These are phyloP conservation scores for Galerina marginata DNA, from an alignment of 768 basidiomycete species.

Conservation along the genomic window DNA sequence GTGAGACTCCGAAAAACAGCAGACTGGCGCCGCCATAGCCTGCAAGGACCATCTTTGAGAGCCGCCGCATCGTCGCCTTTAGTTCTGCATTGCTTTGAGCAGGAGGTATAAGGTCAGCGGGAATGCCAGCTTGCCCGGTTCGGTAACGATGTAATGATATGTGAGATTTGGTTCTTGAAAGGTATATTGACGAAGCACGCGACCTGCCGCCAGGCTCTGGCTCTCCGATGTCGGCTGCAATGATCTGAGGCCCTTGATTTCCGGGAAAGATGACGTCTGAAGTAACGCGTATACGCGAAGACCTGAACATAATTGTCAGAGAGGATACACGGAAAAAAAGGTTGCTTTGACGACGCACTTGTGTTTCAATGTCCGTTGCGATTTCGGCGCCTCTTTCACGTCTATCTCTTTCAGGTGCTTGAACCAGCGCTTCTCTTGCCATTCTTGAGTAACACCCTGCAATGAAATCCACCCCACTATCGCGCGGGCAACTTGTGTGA, in stretches of 20 bases:
- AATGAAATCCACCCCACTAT: conserved; percentile 82
- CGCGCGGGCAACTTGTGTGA: conserved; percentile 70
- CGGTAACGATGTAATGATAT: conserved; percentile 24
- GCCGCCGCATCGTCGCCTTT: conserved; percentile 72
- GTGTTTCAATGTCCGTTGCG: conserved; percentile 35
- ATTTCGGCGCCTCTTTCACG: conserved; percentile 50
- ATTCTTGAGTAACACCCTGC: conserved; percentile 82
- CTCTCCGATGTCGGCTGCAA: conserved; percentile 83
- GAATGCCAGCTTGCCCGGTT: conserved; percentile 18
- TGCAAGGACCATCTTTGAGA: conserved; percentile 83
- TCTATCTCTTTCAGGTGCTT: conserved; percentile 68
- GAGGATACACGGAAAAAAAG: neutral
- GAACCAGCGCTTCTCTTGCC: conserved; percentile 78
- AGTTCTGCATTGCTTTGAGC: conserved; percentile 52
- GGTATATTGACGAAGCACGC: conserved; percentile 25
- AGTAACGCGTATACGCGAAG: conserved; percentile 73
- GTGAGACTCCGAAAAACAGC: conserved; percentile 77
- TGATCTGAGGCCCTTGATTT: conserved; percentile 67
- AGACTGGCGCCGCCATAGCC: conserved; percentile 85
- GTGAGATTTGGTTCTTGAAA: conserved; percentile 25
- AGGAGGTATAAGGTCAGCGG: conserved; percentile 18
- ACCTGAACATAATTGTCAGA: conserved; percentile 29
- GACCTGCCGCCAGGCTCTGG: conserved; percentile 22
- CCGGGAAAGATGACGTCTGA: conserved; percentile 75
- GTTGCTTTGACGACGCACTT: conserved; percentile 31